These are phyloP conservation scores for Penicillium digitatum DNA, from an alignment of 2,329 filamentous ascomycete genomes.

Conservation along the genomic window DNA sequence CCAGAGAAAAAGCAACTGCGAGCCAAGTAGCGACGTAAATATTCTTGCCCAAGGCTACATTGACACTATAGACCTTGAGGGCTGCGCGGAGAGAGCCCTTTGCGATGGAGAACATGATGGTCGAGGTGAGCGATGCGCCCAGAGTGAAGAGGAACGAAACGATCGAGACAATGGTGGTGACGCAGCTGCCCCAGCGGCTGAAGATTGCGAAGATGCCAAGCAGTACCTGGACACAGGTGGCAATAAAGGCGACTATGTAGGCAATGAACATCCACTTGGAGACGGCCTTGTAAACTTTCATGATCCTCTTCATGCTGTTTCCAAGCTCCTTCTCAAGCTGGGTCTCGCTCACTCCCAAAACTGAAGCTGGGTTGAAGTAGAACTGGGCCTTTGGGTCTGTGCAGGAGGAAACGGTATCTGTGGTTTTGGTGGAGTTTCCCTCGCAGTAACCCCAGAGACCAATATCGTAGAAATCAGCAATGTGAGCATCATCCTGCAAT, in stretches of 20 bases:
- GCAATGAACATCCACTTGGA: constrained; percentile 79
- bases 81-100: constrained; percentile 63
- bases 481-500: constrained; percentile 48
- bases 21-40: constrained; percentile 77
- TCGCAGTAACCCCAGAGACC: constrained; percentile 85
- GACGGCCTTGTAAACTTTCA: constrained; percentile 70
- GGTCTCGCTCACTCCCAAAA: constrained; percentile 57
- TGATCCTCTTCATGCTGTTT: constrained; percentile 59
- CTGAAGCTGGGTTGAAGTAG: constrained; percentile 67
- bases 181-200: constrained; percentile 74
- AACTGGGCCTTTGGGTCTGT: constrained; percentile 69
- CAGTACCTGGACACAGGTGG: constrained; percentile 67
- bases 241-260: constrained; percentile 69
- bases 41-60: constrained; percentile 60
- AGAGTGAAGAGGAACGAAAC: constrained; percentile 56
- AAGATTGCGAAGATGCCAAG: constrained; percentile 79
- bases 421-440: constrained; percentile 53
- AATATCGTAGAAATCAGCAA: constrained; percentile 75
- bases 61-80: constrained; percentile 68
- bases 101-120: constrained; percentile 67
- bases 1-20: constrained; percentile 70
- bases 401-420: constrained; percentile 57
- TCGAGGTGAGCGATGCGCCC: constrained; percentile 67
- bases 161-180: constrained; percentile 72
- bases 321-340: constrained; percentile 63